Percentiles rank a stretch among this genome's conserved stretches.
phyloP scores from a whole-genome alignment of 2,329 filamentous ascomycete species.

The Trichoderma atrobrunneum region DNA sequence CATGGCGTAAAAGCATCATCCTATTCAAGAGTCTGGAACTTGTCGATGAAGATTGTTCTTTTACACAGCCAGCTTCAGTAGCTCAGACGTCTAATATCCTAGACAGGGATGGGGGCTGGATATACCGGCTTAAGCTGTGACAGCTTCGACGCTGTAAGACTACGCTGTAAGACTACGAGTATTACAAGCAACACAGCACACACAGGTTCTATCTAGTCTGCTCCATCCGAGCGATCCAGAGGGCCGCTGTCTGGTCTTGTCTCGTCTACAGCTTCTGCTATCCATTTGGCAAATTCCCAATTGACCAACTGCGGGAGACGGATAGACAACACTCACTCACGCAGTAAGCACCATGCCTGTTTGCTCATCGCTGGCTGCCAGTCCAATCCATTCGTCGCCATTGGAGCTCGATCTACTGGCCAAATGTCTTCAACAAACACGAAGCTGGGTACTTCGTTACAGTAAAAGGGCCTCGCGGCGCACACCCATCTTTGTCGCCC shows the following conservation, averaged over 20 bases:
- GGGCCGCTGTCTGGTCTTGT: neutral
- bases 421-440: neutral
- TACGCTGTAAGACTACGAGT: neutral
- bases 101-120: neutral
- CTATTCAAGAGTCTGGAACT: neutral
- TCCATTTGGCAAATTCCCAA: neutral
- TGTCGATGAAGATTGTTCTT: neutral
- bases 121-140: neutral
- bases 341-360: neutral
- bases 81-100: neutral
- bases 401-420: neutral
- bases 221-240: neutral
- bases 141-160: neutral
- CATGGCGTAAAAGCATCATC: neutral
- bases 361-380: neutral
- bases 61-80: neutral
- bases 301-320: neutral
- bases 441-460: neutral
- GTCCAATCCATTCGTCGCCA: neutral
- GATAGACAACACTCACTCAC: neutral
- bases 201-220: neutral
- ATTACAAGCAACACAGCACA: neutral
- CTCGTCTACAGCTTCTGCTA: neutral
- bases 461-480: neutral
- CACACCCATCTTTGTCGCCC: constrained; percentile 7